Conservation (phyloP, 1,284 basidiomycete species). For the Marasmius tenuissimus region DNA sequence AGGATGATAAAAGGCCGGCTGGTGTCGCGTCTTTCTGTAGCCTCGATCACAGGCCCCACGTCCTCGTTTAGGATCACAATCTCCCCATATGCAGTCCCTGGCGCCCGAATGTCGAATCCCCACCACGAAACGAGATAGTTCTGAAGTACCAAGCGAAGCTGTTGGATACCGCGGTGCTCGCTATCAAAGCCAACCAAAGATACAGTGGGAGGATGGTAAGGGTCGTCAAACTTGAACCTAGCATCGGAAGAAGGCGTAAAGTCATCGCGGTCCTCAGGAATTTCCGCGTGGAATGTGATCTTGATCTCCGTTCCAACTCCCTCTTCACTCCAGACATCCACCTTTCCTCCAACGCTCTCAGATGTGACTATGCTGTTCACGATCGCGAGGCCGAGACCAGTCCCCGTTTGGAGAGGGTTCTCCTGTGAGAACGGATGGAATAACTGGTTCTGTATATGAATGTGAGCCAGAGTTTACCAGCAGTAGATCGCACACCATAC, state of each 20-base stretch:
- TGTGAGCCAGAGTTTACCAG: constrained; percentile 11
- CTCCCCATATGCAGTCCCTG: constrained; percentile 55
- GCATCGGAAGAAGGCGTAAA: constrained; percentile 33
- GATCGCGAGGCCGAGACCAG: constrained; percentile 94
- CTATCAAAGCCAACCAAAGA: constrained; percentile 77
- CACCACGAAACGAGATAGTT: constrained; percentile 78
- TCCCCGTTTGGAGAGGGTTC: constrained; percentile 89
- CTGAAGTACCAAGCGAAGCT: constrained; percentile 63
- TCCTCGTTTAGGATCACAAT: constrained; percentile 88
- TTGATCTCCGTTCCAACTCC: constrained; percentile 93
- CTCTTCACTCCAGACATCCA: constrained; percentile 87
- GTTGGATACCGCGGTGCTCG: constrained; percentile 65
- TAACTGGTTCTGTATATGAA: constrained; percentile 72
- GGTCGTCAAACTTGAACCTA: constrained; percentile 47
- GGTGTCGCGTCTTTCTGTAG: constrained; percentile 58
- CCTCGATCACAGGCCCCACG: constrained; percentile 53
- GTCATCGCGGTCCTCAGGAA: constrained; percentile 43
- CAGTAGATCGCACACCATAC: constrained; percentile 31
- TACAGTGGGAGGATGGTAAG: constrained; percentile 50
- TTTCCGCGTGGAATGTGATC: constrained; percentile 81
- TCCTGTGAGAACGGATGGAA: constrained; percentile 98
- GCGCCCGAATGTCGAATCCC: constrained; percentile 62
- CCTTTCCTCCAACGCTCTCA: constrained; percentile 84
- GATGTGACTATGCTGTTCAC: constrained; percentile 92
- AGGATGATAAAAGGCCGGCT: constrained; percentile 73